Conservation (phyloP, 768 basidiomycete genomes). For the Sporobolomyces phaffii region DNA sequence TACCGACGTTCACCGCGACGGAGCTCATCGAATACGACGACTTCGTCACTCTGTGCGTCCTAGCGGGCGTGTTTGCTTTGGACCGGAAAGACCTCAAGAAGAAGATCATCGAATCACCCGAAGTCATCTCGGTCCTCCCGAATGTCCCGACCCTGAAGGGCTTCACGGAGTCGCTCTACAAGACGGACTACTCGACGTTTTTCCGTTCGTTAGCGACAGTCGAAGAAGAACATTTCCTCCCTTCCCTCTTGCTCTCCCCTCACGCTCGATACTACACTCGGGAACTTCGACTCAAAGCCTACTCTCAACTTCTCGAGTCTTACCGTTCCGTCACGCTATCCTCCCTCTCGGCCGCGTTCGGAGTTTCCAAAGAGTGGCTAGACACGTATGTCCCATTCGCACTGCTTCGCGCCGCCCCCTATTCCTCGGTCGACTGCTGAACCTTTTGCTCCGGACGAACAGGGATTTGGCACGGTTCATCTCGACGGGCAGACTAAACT, state of each 20-base stretch:
- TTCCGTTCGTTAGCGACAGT: constrained; percentile 88
- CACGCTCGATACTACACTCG: constrained; percentile 86
- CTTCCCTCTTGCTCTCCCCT: constrained; percentile 74
- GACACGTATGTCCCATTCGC: constrained; percentile 59
- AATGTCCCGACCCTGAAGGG: constrained; percentile 76
- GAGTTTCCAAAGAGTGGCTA: constrained; percentile 78
- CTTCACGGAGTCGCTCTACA: constrained; percentile 78
- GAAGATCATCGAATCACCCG: constrained; percentile 80
- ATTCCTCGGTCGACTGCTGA: no score
- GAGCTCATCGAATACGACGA: constrained; percentile 83
- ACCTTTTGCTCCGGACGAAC: no score
- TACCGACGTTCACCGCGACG: constrained; percentile 89
- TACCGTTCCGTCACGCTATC: constrained; percentile 85
- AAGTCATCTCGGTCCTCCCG: constrained; percentile 77
- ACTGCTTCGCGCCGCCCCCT: constrained; percentile 5
- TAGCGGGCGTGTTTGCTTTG: constrained; percentile 69
- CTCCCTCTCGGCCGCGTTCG: constrained; percentile 77
- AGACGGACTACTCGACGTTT: constrained; percentile 90
- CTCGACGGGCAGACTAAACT: constrained; percentile 72
- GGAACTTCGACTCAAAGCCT: constrained; percentile 93
- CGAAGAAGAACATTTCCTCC: constrained; percentile 78
- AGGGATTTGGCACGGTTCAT: constrained; percentile 92
- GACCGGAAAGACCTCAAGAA: constrained; percentile 83
- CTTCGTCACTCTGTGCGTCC: constrained; percentile 77
- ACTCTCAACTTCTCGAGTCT: constrained; percentile 80